These are phyloP conservation scores for Sugiyamaella neomexicana DNA, from an alignment of 1,139 yeast species.

Conservation along the genomic window DNA sequence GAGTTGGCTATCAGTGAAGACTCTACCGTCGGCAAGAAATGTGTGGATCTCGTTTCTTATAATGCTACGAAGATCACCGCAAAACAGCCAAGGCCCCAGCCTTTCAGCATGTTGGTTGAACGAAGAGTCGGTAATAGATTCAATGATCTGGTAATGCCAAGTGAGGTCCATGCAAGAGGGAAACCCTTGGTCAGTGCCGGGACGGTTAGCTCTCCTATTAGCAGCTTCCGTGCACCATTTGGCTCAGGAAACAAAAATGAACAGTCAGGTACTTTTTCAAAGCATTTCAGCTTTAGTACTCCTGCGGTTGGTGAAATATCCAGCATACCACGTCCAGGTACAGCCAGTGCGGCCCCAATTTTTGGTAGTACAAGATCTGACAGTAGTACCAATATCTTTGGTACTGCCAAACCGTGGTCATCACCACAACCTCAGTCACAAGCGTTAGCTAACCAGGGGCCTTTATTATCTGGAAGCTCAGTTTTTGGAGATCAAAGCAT, in stretches of 20 bases:
- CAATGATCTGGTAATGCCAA: not conserved
- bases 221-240: not conserved
- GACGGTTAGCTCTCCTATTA: not conserved
- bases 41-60: constrained; percentile 61
- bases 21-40: constrained; percentile 40
- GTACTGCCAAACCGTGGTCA: not conserved
- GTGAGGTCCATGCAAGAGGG: not conserved
- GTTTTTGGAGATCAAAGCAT: not conserved
- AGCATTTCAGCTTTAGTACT: not conserved
- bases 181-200: not conserved
- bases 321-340: too few species aligned
- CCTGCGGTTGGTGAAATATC: not conserved
- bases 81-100: constrained; percentile 53
- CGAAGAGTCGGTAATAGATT: constrained; percentile 40
- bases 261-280: not conserved
- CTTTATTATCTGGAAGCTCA: not conserved
- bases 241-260: not conserved
- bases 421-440: not conserved
- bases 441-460: not conserved
- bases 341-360: not conserved
- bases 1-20: constrained; percentile 53
- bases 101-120: constrained; percentile 57
- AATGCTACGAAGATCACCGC: constrained; percentile 47
- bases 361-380: not conserved
- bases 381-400: not conserved